Conservation (phyloP, 805 yeast species). For the Starmerella floricola region DNA sequence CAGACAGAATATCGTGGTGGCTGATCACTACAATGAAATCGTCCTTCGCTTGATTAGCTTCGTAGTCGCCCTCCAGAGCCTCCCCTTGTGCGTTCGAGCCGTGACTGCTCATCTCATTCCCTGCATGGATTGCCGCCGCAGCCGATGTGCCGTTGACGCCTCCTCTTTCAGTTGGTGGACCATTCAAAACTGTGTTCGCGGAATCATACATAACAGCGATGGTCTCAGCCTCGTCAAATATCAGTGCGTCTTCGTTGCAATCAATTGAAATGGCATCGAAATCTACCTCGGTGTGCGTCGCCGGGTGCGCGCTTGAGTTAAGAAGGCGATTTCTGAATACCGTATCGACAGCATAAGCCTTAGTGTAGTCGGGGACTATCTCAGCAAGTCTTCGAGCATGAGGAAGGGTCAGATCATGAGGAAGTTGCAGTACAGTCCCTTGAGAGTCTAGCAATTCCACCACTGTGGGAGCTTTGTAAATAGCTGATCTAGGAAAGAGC, state of each 20-base stretch:
- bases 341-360: constrained; percentile 62
- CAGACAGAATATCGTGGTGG: constrained; percentile 68
- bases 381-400: constrained; percentile 75
- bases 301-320: constrained; percentile 44
- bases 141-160: neutral
- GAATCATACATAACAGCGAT: constrained; percentile 72
- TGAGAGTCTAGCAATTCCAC: constrained; percentile 74
- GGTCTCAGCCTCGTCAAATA: constrained; percentile 76
- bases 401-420: constrained; percentile 82
- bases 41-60: constrained; percentile 45
- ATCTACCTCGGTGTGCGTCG: constrained; percentile 66
- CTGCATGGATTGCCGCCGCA: neutral
- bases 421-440: constrained; percentile 79
- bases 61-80: no score
- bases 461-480: constrained; percentile 51
- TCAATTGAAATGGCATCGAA: constrained; percentile 59
- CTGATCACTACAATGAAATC: constrained; percentile 54
- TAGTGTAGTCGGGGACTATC: constrained; percentile 39
- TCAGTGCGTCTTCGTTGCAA: constrained; percentile 27
- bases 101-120: neutral
- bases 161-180: neutral
- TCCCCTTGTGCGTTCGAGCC: no score
- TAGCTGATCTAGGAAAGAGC: constrained; percentile 72
- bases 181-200: constrained; percentile 34
- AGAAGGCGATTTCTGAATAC: constrained; percentile 46